Base-by-base conservation (phyloP, 345 rosid genomes). In the Psidium guajava region DNA sequence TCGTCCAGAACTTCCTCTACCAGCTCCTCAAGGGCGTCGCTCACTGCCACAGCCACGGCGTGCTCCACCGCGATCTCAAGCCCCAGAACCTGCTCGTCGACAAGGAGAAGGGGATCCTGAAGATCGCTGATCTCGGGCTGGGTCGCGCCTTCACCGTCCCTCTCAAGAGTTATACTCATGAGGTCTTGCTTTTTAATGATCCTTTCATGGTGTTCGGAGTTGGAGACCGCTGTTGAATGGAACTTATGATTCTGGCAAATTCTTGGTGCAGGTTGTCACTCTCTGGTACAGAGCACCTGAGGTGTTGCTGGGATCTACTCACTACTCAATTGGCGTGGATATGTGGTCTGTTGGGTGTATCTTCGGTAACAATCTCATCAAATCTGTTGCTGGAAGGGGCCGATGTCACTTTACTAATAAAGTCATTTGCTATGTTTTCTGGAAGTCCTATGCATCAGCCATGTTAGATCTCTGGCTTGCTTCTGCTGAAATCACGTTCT, bases 341-440 rank as follows among this genome's bases (percentile, higher is more conserved):
- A 95, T 97, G 89, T 97, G 99, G 99, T 97, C 99, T 25, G 98
- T 97, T 47, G 99, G 99, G 24, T 97, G 99, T 91, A 95, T 97
- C 85, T 97, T 95, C 6, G 98, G 95, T 95, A 87, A 69, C 83
- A n/a, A 24, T 32, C 83, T 54, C 5, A 15, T 82, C 27, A 50
- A 88, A 92, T 95, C 92, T 47, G 98, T 69, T 10, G 0, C 80
- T 2, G 47, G 25, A 69, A 69, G 77, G 36, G 25, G 47, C 11
- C 0, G 6, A 36, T 36, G 47, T 69, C 57, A 5, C 4, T 36
- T 0, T 36, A 32, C 47, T 69, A 50, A 10, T 11, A 10, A 10
- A 50, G 13, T 69, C 20, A 15, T 50, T 64, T 20, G 80, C 80
- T 69, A 3, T 12, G 2, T 69, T 69, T 69, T 69, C 25, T 5